These are phyloP conservation scores for Ustilago esculenta DNA, from an alignment of 1,284 basidiomycete genomes.

Conservation along the genomic window DNA sequence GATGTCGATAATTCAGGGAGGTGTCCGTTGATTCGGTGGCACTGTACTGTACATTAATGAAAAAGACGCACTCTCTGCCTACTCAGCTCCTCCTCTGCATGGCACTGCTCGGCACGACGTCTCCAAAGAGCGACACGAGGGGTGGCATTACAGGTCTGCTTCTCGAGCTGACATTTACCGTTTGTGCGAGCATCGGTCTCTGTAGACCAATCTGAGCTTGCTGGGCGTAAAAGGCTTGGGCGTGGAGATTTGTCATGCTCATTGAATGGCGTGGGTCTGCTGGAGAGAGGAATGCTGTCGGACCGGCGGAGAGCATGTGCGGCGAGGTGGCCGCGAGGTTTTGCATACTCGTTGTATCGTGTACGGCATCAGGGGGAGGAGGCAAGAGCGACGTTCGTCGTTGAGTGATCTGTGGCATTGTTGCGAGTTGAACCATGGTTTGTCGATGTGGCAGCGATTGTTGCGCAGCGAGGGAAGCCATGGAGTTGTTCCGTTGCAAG, in stretches of 20 bases:
- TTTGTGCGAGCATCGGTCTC: slow-evolving; percentile 16
- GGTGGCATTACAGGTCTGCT: slow-evolving; percentile 11
- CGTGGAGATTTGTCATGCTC: slow-evolving; percentile 41
- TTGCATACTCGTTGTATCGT: slow-evolving; percentile 22
- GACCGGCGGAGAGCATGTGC: slow-evolving; percentile 14
- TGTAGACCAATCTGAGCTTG: slow-evolving; percentile 18
- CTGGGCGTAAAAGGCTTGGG: slow-evolving; percentile 31
- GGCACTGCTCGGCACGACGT: slow-evolving; percentile 31
- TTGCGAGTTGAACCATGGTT: slow-evolving; percentile 17
- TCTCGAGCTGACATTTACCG: slow-evolving; percentile 17
- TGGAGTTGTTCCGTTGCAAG: slow-evolving; percentile 22
- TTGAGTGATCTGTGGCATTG: slow-evolving; percentile 21
- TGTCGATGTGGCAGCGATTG: slow-evolving; percentile 11
- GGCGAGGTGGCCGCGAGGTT: slow-evolving; percentile 10
- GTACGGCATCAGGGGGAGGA: not conserved
- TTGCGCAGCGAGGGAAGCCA: slow-evolving; percentile 15
- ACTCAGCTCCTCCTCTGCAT: slow-evolving; percentile 6
- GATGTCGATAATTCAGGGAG: no score
- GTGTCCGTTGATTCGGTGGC: no score
- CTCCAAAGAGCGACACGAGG: slow-evolving; percentile 30
- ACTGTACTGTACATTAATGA: no score
- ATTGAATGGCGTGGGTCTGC: slow-evolving; percentile 23
- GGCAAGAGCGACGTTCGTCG: slow-evolving; percentile 26
- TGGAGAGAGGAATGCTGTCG: not conserved
- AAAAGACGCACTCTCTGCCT: no score